Conservation (phyloP, 352 stramenopile species). For the Peronospora farinosa region DNA sequence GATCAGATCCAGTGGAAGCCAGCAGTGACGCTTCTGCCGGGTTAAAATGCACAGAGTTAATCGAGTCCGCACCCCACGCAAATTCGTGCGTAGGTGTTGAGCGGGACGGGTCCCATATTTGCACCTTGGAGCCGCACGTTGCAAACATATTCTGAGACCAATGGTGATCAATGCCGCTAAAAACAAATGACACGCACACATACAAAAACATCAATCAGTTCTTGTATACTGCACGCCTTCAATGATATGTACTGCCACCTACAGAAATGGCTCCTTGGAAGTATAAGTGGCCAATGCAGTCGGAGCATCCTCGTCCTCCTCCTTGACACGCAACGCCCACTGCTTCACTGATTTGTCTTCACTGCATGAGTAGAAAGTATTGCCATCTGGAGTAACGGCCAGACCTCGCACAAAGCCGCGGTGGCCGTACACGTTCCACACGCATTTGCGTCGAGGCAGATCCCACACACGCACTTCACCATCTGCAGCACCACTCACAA, state of each 20-base stretch:
- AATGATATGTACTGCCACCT: constrained; percentile 14
- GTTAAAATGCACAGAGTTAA: constrained; percentile 93
- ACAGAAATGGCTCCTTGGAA: constrained; percentile 83
- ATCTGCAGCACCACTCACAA: constrained; percentile 86
- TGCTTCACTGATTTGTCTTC: constrained; percentile 94
- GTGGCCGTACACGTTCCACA: constrained; percentile 92
- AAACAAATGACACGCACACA: constrained; percentile 9
- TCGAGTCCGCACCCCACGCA: constrained; percentile 92
- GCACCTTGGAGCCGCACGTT: constrained; percentile 89
- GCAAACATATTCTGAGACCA: constrained; percentile 91
- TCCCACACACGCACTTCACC: constrained; percentile 97
- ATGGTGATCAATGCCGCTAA: constrained; percentile 96
- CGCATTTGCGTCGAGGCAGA: constrained; percentile 88
- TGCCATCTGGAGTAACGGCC: constrained; percentile 65
- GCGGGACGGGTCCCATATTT: constrained; percentile 94
- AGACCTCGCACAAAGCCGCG: constrained; percentile 91
- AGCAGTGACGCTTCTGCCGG: constrained; percentile 93
- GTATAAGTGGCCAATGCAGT: constrained; percentile 65
- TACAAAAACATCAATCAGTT: constrained; percentile 3
- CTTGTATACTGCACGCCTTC: not conserved
- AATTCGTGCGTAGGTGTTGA: constrained; percentile 91
- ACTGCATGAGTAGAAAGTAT: constrained; percentile 90
- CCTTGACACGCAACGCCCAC: constrained; percentile 73
- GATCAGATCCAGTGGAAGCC: constrained; percentile 92
- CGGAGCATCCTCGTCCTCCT: constrained; percentile 67